Evolutionary conservation across 768 basidiomycete species (phyloP).

Genomic region (Fistulinella prunicolor): DNA sequence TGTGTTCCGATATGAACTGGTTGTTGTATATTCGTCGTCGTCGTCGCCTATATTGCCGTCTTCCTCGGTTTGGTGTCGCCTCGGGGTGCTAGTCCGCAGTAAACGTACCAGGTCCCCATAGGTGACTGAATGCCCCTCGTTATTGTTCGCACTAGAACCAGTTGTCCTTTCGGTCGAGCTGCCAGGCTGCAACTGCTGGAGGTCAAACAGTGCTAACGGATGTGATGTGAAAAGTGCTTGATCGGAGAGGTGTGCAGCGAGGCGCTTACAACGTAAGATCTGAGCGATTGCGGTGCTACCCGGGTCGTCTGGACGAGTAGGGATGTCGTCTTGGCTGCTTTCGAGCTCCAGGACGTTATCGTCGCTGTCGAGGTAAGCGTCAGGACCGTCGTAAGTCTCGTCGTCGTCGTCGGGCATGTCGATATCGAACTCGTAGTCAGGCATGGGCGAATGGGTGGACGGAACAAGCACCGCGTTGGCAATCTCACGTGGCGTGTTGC

Average conservation of each 20-base stretch:
- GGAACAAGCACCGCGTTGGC: background rate
- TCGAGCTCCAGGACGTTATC: conserved; percentile 37
- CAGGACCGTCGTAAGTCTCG: conserved; percentile 34
- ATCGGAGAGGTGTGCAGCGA: background rate
- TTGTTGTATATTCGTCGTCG: conserved; percentile 25
- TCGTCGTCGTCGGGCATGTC: conserved; percentile 31
- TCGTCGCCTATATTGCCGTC: conserved; percentile 40
- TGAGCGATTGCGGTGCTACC: conserved; percentile 19
- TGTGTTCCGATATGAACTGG: conserved; percentile 25
- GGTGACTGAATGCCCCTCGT: conserved; percentile 14
- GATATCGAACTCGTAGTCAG: conserved; percentile 19
- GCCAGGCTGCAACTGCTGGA: conserved; percentile 22
- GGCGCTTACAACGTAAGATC: conserved; percentile 30
- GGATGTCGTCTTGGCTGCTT: conserved; percentile 22
- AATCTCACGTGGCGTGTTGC: conserved; percentile 7
- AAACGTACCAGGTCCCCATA: conserved; percentile 27
- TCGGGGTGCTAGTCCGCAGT: conserved; percentile 10
- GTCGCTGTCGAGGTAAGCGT: conserved; percentile 34
- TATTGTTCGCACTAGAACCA: background rate
- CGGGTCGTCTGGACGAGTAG: background rate
- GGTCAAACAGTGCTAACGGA: conserved; percentile 27
- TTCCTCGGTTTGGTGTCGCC: conserved; percentile 38
- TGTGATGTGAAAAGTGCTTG: no score
- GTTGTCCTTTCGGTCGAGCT: conserved; percentile 9
- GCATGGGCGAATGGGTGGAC: conserved; percentile 12